Evolutionary conservation across 2,329 filamentous ascomycete species (phyloP), one percentile per base, ranked within the genome.

Genomic region (Phoma herbarum): DNA sequence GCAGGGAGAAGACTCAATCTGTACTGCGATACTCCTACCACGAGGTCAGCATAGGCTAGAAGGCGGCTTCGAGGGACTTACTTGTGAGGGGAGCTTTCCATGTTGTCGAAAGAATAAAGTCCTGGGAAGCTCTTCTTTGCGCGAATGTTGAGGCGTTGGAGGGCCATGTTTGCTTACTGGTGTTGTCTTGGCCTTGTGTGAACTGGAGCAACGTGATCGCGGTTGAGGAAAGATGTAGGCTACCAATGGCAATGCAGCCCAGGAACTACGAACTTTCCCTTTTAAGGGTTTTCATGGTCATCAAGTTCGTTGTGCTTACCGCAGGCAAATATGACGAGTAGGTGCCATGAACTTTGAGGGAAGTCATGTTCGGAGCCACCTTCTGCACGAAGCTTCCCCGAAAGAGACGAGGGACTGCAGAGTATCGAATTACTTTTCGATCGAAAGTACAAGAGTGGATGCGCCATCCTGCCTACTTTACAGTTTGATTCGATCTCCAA

Each of bases 101-200:
- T 52, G 31, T 63, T 57, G 18, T 47, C 59, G 46, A 58, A 66
- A 57, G 61, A 60, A 62, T 70, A 68, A 56, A 74, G 65, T 16
- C 67, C 69, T 6, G 71, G 67, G 37, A 74, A 56, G 43, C 73
- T 75, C 61, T 71, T 73, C 54, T 68, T 75, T 12, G 68, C 67
- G 50, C 64, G 63, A 42, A 73, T 48, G 20, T 64, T 65, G 23
- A 75, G 62, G 35, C 64, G 67, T 52, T 68, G 69, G 33, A 75
- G 56, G 42, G 60, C 64, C 68, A 70, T 76, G 52, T 43, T 57
- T 60, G 55, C 46, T 65, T 35, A 52, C 57, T 59, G 61, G 22
- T 59, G 43, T 35, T 63, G 59, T 42, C 31, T 45, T 41, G 33
- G n/a, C 33, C 29, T 16, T 26, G 18, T 47, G 33, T 37, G 26